Evolutionary conservation across 371 early-diverging fungal species (phyloP).

Genomic region (Mortierella sp.): DNA sequence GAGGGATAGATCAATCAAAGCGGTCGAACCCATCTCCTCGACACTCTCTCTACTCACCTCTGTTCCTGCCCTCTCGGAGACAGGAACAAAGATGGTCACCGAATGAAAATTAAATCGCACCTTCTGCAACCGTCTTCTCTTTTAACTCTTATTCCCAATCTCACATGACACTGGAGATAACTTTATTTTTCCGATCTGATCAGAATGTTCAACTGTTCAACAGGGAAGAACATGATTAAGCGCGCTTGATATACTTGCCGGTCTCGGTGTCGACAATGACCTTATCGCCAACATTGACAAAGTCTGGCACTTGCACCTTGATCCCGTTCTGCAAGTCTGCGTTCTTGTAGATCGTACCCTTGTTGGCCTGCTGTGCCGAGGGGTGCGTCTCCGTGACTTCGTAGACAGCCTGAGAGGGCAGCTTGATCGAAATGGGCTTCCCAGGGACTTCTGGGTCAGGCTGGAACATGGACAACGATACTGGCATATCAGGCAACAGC

Average conservation of each 20-base stretch:
- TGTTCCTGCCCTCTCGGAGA: neutral
- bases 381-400: conserved; percentile 61
- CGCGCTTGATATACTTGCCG: conserved; percentile 75
- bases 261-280: conserved; percentile 81
- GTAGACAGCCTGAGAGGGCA: conserved; percentile 67
- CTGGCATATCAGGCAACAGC: conserved; percentile 65
- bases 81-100: neutral
- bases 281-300: conserved; percentile 82
- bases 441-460: conserved; percentile 59
- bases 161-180: neutral
- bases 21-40: neutral
- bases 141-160: neutral
- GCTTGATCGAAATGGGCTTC: conserved; percentile 65
- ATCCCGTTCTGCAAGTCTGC: conserved; percentile 83
- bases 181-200: neutral
- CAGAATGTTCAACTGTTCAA: no score
- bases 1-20: conserved; percentile 11
- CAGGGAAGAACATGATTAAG: conserved; percentile 26
- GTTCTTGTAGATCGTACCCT: conserved; percentile 79
- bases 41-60: neutral
- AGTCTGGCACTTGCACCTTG: conserved; percentile 83
- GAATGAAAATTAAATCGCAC: neutral
- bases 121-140: neutral
- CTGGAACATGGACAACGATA: conserved; percentile 66
- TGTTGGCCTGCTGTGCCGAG: conserved; percentile 74